A percentile compares a stretch with the other conserved stretches of the same genome.
phyloP scores from a whole-genome alignment of 2,329 filamentous ascomycete genomes.

The Claviceps capensis region DNA sequence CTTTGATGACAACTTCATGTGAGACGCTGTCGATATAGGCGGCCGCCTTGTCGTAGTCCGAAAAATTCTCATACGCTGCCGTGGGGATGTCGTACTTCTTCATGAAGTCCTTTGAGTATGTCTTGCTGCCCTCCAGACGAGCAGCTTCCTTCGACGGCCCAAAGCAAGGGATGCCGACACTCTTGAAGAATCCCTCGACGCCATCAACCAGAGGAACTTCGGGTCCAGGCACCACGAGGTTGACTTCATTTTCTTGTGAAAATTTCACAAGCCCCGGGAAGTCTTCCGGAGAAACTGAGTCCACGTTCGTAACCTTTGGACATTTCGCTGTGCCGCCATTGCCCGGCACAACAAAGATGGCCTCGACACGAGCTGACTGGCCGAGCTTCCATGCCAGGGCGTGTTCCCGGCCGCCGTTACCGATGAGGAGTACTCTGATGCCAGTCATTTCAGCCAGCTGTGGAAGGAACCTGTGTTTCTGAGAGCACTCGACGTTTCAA shows the following conservation, averaged over 20 bases:
- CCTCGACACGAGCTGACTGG: conserved; percentile 65
- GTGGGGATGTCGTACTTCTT: conserved; percentile 79
- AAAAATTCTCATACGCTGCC: conserved; percentile 81
- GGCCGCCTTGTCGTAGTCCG: conserved; percentile 56
- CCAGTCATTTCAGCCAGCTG: conserved; percentile 14
- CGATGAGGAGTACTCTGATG: conserved; percentile 70
- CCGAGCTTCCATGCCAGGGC: conserved; percentile 88
- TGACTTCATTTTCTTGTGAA: conserved; percentile 58
- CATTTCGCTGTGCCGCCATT: conserved; percentile 74
- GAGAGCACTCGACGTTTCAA: neutral
- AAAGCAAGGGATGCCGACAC: conserved; percentile 64
- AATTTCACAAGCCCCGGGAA: conserved; percentile 66
- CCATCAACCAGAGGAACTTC: conserved; percentile 91
- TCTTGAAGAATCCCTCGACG: conserved; percentile 68
- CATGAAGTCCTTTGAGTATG: conserved; percentile 98
- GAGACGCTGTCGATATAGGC: conserved; percentile 58
- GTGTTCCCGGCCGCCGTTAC: conserved; percentile 90
- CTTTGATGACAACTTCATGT: conserved; percentile 84
- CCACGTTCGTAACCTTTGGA: conserved; percentile 60
- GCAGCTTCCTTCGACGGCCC: conserved; percentile 77
- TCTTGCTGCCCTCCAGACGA: conserved; percentile 89
- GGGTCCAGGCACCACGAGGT: conserved; percentile 79
- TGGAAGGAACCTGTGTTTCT: neutral
- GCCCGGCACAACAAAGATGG: conserved; percentile 59
- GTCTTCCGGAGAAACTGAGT: conserved; percentile 55